These are phyloP conservation scores for Cenchrus fungigraminus DNA, from an alignment of 176 grass and related monocot genomes.

Conservation along the genomic window DNA sequence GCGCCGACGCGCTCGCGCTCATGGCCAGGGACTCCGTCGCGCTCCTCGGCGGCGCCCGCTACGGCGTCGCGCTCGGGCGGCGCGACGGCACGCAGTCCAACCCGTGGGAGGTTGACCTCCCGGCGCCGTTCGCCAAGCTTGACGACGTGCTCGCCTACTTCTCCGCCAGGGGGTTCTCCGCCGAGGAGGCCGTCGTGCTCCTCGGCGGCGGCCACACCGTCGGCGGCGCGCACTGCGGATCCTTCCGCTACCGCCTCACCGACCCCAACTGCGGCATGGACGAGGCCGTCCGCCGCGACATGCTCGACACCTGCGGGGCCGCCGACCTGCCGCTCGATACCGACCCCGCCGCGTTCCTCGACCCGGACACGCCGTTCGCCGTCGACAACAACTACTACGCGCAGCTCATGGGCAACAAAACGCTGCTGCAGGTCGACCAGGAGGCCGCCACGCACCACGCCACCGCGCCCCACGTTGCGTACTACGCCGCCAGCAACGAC, in stretches of 20 bases:
- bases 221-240: slow-evolving; percentile 55
- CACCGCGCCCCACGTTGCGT: slow-evolving; percentile 21
- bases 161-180: slow-evolving; percentile 40
- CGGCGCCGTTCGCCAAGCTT: slow-evolving; percentile 24
- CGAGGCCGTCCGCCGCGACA: not conserved
- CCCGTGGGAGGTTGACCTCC: slow-evolving; percentile 41
- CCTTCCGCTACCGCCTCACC: slow-evolving; percentile 55
- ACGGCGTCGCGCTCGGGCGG: slow-evolving; percentile 44
- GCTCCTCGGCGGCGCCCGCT: slow-evolving; percentile 47
- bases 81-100: slow-evolving; percentile 41
- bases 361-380: slow-evolving; percentile 44
- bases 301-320: slow-evolving; percentile 21
- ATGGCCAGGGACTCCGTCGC: slow-evolving; percentile 54
- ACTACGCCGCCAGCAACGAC: slow-evolving; percentile 32
- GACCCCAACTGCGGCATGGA: slow-evolving; percentile 43
- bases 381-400: slow-evolving; percentile 65
- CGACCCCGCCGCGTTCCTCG: slow-evolving; percentile 44
- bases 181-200: slow-evolving; percentile 62
- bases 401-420: slow-evolving; percentile 44
- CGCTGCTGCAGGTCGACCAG: slow-evolving; percentile 56
- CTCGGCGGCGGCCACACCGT: slow-evolving; percentile 59
- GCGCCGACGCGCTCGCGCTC: slow-evolving; percentile 56
- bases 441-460: slow-evolving; percentile 45
- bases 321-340: not conserved
- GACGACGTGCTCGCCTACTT: slow-evolving; percentile 39